Evolutionary conservation across 202 grass and related monocot species (phyloP).

Genomic region (Bolboschoenoplectus hybrid): DNA sequence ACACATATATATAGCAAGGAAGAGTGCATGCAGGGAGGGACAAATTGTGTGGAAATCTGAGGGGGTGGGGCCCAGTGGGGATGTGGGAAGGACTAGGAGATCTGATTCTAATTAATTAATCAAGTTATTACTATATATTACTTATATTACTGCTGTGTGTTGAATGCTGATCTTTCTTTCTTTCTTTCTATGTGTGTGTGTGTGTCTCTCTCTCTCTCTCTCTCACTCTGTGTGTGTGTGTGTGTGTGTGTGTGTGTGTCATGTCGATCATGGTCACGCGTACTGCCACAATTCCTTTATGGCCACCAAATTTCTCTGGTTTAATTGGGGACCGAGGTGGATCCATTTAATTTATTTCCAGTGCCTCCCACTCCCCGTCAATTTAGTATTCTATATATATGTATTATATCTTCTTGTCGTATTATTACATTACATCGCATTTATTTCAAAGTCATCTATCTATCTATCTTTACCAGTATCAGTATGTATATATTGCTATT

Average conservation of each 20-base stretch:
- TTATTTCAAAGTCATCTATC: not conserved
- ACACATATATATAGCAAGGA: no score
- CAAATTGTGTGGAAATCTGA: not conserved
- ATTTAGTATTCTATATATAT: not conserved
- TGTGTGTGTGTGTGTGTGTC: not conserved
- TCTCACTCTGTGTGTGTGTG: no score
- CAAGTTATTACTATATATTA: not conserved
- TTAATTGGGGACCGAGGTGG: slow-evolving; percentile 18
- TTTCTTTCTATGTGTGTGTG: no score
- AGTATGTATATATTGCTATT: not conserved
- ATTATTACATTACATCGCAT: not conserved
- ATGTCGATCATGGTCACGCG: slow-evolving; percentile 23
- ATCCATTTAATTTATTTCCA: slow-evolving; percentile 7
- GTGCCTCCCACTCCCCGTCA: slow-evolving; percentile 6
- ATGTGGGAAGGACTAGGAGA: no score
- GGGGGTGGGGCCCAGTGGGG: no score
- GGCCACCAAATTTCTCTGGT: not conserved
- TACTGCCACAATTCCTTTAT: slow-evolving; percentile 12
- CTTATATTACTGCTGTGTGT: no score
- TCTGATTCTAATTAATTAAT: not conserved
- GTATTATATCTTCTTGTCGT: not conserved
- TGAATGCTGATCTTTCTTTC: not conserved
- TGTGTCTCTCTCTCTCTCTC: no score
- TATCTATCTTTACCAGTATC: not conserved
- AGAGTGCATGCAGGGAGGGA: no score